Evolutionary conservation across 495 filamentous ascomycete species (phyloP).

Genomic region (Diplogelasinospora grovesii): DNA sequence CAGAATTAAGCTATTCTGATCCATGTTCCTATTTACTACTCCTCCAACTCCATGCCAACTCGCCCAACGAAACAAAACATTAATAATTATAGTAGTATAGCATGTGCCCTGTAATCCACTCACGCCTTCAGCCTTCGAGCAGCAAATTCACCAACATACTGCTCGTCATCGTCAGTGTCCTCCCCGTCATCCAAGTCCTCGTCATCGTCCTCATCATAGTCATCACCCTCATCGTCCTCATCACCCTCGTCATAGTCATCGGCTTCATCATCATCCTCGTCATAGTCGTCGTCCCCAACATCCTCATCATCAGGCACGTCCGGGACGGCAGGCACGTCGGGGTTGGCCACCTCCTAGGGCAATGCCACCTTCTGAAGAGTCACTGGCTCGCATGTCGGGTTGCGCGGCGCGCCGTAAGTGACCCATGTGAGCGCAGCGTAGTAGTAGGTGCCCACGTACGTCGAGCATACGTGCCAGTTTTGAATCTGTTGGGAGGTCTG

Average conservation of each 20-base stretch:
- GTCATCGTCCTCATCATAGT: conserved; percentile 1
- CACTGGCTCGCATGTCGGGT: conserved; percentile 49
- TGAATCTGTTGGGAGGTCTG: conserved; percentile 18
- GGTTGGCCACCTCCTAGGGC: too few species aligned
- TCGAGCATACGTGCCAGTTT: conserved; percentile 49
- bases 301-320: neutral
- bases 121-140: too few species aligned
- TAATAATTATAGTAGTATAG: neutral
- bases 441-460: conserved; percentile 42
- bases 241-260: too few species aligned
- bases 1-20: neutral
- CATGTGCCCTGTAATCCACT: too few species aligned
- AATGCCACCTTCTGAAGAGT: conserved; percentile 22
- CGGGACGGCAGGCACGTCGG: too few species aligned
- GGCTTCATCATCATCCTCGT: conserved; percentile 4
- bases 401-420: conserved; percentile 40
- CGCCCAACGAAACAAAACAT: neutral
- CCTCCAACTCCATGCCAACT: neutral
- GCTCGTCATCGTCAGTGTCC: neutral
- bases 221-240: conserved; percentile 1
- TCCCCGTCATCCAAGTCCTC: neutral
- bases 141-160: neutral
- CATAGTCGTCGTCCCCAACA: neutral
- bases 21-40: neutral
- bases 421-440: conserved; percentile 48